Evolutionary conservation across 352 stramenopile genomes (phyloP).

Genomic region (Globisporangium abappressorium): DNA sequence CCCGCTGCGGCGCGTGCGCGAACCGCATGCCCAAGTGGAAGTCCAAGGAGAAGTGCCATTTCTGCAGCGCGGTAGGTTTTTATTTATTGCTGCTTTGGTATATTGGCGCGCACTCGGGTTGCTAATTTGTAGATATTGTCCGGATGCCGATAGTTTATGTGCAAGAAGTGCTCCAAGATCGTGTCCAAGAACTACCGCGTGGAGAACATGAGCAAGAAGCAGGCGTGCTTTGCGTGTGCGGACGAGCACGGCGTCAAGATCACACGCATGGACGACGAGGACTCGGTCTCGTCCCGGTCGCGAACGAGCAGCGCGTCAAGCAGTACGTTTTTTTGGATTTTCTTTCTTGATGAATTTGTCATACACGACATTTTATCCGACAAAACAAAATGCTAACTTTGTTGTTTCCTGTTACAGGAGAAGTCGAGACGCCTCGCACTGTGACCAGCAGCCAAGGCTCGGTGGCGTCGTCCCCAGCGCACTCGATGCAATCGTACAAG

Average conservation of each 20-base stretch:
- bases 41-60: conserved; percentile 49
- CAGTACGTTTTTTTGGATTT: conserved; percentile 2
- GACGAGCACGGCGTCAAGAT: conserved; percentile 38
- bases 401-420: conserved; percentile 3
- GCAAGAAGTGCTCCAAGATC: conserved; percentile 63
- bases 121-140: conserved; percentile 10
- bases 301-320: conserved; percentile 10
- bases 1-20: conserved; percentile 56
- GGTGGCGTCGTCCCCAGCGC: not conserved
- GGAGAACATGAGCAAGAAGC: conserved; percentile 30
- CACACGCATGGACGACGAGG: conserved; percentile 19
- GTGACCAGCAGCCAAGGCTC: conserved; percentile 6
- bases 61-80: conserved; percentile 61
- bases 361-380: not conserved
- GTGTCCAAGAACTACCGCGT: conserved; percentile 59
- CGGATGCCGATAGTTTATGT: conserved; percentile 44
- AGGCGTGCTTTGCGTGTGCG: conserved; percentile 60
- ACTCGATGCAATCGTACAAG: not conserved
- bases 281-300: conserved; percentile 13
- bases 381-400: conserved; percentile 1
- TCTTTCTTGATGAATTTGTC: not conserved
- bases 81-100: conserved; percentile 1
- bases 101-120: not conserved
- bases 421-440: conserved; percentile 8
- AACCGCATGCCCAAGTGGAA: conserved; percentile 61